Evolutionary conservation across 2,329 filamentous ascomycete genomes (phyloP).

Genomic region (Cladophialophora bantiana): DNA sequence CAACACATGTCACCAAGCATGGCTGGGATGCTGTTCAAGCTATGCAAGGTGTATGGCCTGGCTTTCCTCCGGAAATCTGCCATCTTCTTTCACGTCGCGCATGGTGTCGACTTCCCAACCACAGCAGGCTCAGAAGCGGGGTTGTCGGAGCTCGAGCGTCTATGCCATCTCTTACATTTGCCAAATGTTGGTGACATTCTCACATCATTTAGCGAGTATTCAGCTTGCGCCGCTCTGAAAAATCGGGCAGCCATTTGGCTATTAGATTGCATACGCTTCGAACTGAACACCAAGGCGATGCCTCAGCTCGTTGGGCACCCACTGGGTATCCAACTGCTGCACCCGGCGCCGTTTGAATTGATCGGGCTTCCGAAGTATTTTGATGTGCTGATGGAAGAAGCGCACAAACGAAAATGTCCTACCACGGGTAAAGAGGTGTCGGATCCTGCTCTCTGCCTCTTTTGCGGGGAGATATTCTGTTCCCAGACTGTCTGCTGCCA

Average conservation of each 20-base stretch:
- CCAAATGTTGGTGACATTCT: slow-evolving; percentile 83
- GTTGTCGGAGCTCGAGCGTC: slow-evolving; percentile 79
- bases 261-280: slow-evolving; percentile 61
- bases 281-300: slow-evolving; percentile 30
- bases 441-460: slow-evolving; percentile 89
- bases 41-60: slow-evolving; percentile 82
- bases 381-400: slow-evolving; percentile 90
- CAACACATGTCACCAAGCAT: slow-evolving; percentile 21
- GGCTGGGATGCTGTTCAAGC: slow-evolving; percentile 33
- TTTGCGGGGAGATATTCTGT: slow-evolving; percentile 97
- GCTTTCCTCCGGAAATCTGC: slow-evolving; percentile 84
- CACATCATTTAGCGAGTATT: slow-evolving; percentile 58
- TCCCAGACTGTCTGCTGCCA: slow-evolving; percentile 92
- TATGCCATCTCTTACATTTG: slow-evolving; percentile 76
- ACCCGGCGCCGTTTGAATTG: slow-evolving; percentile 92
- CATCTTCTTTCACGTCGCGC: slow-evolving; percentile 84
- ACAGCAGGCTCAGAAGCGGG: slow-evolving; percentile 69
- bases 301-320: slow-evolving; percentile 45
- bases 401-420: slow-evolving; percentile 81
- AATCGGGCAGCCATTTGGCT: slow-evolving; percentile 74
- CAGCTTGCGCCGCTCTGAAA: slow-evolving; percentile 53
- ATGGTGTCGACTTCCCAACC: slow-evolving; percentile 84
- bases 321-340: slow-evolving; percentile 64
- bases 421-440: slow-evolving; percentile 89
- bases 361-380: slow-evolving; percentile 91